A percentile compares a stretch with the other conserved stretches of the same genome.
Conservation (phyloP, 495 filamentous ascomycete species). For the Hyaloscypha bicolor region DNA sequence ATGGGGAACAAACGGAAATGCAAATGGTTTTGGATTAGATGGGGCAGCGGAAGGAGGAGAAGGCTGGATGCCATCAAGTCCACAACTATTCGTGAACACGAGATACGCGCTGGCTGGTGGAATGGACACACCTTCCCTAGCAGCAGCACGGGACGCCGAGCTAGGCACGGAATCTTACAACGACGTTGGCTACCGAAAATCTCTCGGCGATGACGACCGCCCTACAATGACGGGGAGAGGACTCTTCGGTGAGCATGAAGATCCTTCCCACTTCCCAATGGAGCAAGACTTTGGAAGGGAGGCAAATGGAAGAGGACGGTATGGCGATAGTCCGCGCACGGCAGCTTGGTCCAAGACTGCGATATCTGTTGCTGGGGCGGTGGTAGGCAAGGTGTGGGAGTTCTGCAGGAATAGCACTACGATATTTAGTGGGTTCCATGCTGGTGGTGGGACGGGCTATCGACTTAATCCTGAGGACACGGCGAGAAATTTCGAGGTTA, state of each 20-base stretch:
- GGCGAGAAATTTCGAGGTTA: conserved; percentile 12
- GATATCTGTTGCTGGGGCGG: conserved; percentile 48
- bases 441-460: conserved; percentile 78
- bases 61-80: conserved; percentile 36
- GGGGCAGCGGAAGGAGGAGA: not conserved
- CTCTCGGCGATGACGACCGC: conserved; percentile 42
- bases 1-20: conserved; percentile 13
- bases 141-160: conserved; percentile 47
- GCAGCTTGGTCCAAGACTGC: conserved; percentile 50
- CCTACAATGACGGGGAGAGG: conserved; percentile 35
- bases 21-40: conserved; percentile 13
- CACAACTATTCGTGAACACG: conserved; percentile 54
- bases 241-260: conserved; percentile 21
- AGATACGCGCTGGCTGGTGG: conserved; percentile 64
- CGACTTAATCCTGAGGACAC: conserved; percentile 30
- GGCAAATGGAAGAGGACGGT: conserved; percentile 25
- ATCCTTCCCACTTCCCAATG: conserved; percentile 27
- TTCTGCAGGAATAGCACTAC: conserved; percentile 66
- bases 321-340: conserved; percentile 14
- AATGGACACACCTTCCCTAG: conserved; percentile 60
- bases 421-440: conserved; percentile 81
- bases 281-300: conserved; percentile 36
- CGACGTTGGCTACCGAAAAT: conserved; percentile 55
- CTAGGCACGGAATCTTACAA: conserved; percentile 56
- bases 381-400: conserved; percentile 79